Percentiles rank a stretch among this genome's conserved stretches.
phyloP scores from a whole-genome alignment of 2,329 filamentous ascomycete genomes.

The Colletotrichum eleusines region DNA sequence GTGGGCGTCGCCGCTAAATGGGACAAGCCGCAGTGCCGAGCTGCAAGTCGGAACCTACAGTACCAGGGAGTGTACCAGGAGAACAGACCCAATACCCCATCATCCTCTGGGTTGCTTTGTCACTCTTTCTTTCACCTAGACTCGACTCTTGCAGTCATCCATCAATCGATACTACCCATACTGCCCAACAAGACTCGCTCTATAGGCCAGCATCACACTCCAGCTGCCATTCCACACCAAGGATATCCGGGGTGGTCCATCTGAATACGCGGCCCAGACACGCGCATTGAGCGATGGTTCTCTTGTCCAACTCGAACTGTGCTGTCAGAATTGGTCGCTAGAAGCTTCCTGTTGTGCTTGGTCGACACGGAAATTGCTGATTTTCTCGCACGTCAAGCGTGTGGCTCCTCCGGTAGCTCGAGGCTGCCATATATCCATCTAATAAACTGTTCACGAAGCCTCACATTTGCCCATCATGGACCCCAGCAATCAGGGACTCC shows the following conservation, averaged over 20 bases:
- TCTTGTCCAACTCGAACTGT: slow-evolving; percentile 3
- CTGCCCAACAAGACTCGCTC: not conserved
- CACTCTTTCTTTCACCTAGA: slow-evolving; percentile 4
- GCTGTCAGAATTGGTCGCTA: slow-evolving; percentile 1
- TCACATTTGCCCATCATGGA: slow-evolving; percentile 43
- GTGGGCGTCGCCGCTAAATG: slow-evolving; percentile 17
- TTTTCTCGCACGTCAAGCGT: not conserved
- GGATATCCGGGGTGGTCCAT: not conserved
- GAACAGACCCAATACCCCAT: slow-evolving; percentile 32
- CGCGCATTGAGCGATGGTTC: slow-evolving; percentile 26
- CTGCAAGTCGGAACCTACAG: slow-evolving; percentile 28
- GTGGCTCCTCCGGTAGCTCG: not conserved
- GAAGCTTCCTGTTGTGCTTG: slow-evolving; percentile 3
- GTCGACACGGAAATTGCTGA: not conserved
- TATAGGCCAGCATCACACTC: not conserved
- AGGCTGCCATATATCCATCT: too few species aligned
- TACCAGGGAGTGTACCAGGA: not conserved
- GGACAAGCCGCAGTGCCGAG: slow-evolving; percentile 21
- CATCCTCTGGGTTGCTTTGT: slow-evolving; percentile 10
- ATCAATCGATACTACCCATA: not conserved
- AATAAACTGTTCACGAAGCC: not conserved
- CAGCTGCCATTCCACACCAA: not conserved
- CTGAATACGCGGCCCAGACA: not conserved
- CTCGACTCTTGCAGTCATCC: not conserved
- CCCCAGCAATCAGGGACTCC: slow-evolving; percentile 50